Base-by-base conservation (phyloP, 2,329 filamentous ascomycete species). In the Helicocarpus griseus region DNA sequence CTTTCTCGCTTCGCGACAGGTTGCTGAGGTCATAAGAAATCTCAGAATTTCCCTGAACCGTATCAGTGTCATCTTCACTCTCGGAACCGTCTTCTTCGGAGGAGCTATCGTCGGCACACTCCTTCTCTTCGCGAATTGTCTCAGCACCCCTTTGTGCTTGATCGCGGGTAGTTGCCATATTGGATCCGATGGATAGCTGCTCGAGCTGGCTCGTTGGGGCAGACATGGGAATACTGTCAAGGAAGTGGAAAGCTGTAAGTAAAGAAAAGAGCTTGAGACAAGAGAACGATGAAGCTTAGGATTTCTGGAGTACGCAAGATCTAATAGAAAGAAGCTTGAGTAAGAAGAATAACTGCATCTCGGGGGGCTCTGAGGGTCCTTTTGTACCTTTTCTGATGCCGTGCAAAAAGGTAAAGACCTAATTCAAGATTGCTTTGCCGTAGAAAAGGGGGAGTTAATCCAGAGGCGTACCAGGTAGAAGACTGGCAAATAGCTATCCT, bases 131-230 rank as follows among this genome's bases (percentile, higher is more conserved):
- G 43, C 54, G 53, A 45, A 54, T 55, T 43, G 55, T 54, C 47
- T 57, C 50, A 50, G 49, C 56, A 38, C 55, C 51, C 40, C 58
- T 58, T 31, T 61, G 61, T 21, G 59, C 56, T 45, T 65, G 58
- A 52, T 59, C 57, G 39, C 60, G 64, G 50, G 58, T 57, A 45
- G 55, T 59, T 50, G 65, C 56, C 63, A 71, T 67, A 43, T 61
- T 60, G 49, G 58, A 62, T 54, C 61, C 63, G 53, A 72, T 66
- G 49, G 67, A 70, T 52, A 72, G 64, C 56, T 60, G 63, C 53
- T 61, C 61, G 39, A 72, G 63, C 57, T 69, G 62, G 53, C 61
- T 65, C 35, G 66, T 69, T 52, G 69, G 69, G 50, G 67, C 59
- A 57, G 68, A 67, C 69, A 71, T 72, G 54, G 58, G 54, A 48